Conservation (phyloP, 441 rosid genomes). For the Pelargonium australe region DNA sequence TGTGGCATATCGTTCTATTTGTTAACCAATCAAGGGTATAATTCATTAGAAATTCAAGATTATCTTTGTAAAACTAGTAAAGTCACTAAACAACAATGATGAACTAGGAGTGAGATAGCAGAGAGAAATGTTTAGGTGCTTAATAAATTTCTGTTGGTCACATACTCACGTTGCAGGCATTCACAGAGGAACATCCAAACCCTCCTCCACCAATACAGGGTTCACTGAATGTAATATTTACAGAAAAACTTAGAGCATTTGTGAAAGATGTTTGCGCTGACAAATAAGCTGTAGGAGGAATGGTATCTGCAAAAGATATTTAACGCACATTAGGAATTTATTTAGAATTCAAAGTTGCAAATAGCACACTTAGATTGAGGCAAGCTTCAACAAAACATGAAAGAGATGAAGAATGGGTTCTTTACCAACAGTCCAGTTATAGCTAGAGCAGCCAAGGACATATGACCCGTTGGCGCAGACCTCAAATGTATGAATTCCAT, state of each 20-base stretch:
- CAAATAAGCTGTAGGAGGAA: slow-evolving; percentile 68
- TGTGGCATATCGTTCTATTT: background rate
- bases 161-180: slow-evolving; percentile 88
- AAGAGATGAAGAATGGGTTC: slow-evolving; percentile 27
- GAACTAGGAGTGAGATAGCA: background rate
- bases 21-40: background rate
- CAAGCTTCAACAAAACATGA: background rate
- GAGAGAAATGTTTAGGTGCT: slow-evolving; percentile 1
- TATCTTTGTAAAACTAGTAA: no score
- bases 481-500: slow-evolving; percentile 71
- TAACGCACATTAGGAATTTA: slow-evolving; percentile 17
- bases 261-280: slow-evolving; percentile 63
- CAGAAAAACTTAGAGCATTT: slow-evolving; percentile 64
- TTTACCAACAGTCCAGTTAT: slow-evolving; percentile 82
- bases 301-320: slow-evolving; percentile 51
- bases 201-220: slow-evolving; percentile 72
- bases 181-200: slow-evolving; percentile 67
- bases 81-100: background rate
- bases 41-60: no score
- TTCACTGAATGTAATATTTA: slow-evolving; percentile 65
- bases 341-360: background rate
- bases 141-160: slow-evolving; percentile 24
- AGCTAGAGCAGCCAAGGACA: slow-evolving; percentile 50
- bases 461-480: slow-evolving; percentile 51
- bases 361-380: no score